phyloP scores from a whole-genome alignment of 371 early-diverging fungal species.

The Mucor indicus region DNA sequence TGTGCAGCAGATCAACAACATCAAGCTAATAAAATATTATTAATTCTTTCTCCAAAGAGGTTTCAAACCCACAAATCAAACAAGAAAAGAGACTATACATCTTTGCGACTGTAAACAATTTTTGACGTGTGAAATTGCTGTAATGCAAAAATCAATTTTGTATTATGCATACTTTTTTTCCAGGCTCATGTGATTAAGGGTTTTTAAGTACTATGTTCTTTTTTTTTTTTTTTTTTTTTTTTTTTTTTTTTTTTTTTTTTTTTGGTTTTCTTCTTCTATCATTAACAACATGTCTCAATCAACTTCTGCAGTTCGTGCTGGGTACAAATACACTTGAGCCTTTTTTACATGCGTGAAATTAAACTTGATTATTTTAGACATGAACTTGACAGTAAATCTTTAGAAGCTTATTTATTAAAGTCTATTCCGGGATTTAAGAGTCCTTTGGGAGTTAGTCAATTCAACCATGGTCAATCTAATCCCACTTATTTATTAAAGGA shows the following conservation, averaged over 20 bases:
- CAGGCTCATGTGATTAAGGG: conserved; percentile 2
- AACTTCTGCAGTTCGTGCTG: conserved; percentile 28
- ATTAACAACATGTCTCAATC: conserved; percentile 21
- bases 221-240: neutral
- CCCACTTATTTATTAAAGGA: conserved; percentile 82
- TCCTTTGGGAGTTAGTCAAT: conserved; percentile 76
- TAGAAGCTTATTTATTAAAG: conserved; percentile 54
- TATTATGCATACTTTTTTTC: conserved; percentile 3
- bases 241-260: neutral
- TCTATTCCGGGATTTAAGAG: conserved; percentile 49
- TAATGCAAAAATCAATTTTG: too few relatives aligned
- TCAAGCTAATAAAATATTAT: too few relatives aligned
- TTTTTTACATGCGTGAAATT: neutral
- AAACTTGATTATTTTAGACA: conserved; percentile 38
- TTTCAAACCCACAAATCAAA: too few relatives aligned
- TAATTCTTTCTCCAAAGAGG: too few relatives aligned
- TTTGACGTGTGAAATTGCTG: too few relatives aligned
- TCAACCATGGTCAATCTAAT: conserved; percentile 87
- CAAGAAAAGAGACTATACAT: neutral
- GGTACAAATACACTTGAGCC: conserved; percentile 9
- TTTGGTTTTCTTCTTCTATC: too few relatives aligned
- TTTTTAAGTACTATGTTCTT: neutral
- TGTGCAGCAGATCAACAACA: too few relatives aligned
- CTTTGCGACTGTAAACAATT: neutral
- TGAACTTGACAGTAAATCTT: conserved; percentile 53